These are phyloP conservation scores for Plectosphaerella cucumerina DNA, from an alignment of 2,329 filamentous ascomycete species.

Conservation along the genomic window DNA sequence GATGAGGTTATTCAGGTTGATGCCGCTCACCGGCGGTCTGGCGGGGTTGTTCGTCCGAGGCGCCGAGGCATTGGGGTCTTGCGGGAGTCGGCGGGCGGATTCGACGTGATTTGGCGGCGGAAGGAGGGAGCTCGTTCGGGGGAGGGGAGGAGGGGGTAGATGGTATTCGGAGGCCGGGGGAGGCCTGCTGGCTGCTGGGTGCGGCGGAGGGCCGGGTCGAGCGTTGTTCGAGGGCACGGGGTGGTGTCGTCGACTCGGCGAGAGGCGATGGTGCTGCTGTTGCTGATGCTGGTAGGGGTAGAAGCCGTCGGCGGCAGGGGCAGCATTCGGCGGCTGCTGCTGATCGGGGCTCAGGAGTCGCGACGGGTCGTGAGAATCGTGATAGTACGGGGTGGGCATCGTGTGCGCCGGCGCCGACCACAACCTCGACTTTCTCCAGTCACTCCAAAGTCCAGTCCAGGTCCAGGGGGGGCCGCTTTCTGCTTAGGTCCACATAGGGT, in stretches of 20 bases:
- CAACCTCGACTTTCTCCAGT: background rate
- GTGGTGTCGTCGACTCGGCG: too few relatives aligned
- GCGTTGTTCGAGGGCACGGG: background rate
- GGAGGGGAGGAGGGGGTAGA: background rate
- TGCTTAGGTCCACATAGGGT: background rate
- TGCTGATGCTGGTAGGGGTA: background rate
- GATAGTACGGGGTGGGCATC: background rate
- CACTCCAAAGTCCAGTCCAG: background rate
- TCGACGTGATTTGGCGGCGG: background rate
- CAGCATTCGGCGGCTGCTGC: background rate
- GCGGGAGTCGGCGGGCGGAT: background rate
- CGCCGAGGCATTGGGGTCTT: background rate
- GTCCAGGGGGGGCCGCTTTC: background rate
- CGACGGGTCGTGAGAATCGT: background rate
- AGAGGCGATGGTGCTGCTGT: background rate
- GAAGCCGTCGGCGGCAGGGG: background rate
- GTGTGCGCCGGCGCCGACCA: background rate
- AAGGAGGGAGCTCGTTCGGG: background rate
- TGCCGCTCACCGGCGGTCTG: background rate
- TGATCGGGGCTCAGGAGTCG: background rate
- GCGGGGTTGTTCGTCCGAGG: background rate
- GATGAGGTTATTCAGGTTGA: background rate
- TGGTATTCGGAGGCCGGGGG: background rate
- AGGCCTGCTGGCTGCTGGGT: too few relatives aligned
- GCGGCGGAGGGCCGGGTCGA: background rate